Percentiles rank a stretch among this genome's conserved stretches.
Conservation (phyloP, 371 early-diverging fungal species). For the Circinella minor region DNA sequence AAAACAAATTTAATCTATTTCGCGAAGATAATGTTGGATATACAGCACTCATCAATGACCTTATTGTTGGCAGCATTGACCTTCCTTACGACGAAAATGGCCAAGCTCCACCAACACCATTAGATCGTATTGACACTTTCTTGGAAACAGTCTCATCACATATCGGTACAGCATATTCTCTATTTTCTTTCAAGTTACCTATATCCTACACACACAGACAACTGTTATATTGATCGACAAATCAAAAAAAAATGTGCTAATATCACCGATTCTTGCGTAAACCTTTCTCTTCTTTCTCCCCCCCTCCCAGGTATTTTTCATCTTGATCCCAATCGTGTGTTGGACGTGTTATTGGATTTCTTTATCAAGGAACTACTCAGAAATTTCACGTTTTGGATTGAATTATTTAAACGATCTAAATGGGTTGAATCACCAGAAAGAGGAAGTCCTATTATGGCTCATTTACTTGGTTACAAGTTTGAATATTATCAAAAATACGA, state of each 20-base stretch:
- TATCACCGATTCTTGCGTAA: too few relatives aligned
- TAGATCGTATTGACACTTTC: conserved; percentile 41
- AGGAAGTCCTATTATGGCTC: conserved; percentile 58
- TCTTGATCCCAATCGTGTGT: conserved; percentile 88
- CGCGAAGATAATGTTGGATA: conserved; percentile 92
- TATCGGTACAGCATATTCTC: conserved; percentile 42
- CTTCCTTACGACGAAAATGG: conserved; percentile 34
- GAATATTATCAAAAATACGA: conserved; percentile 59
- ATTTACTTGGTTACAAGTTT: conserved; percentile 90
- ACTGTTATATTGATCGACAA: too few relatives aligned
- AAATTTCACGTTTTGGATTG: conserved; percentile 81
- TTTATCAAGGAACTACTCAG: conserved; percentile 73
- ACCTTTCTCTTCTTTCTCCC: too few relatives aligned
- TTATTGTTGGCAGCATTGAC: conserved; percentile 50
- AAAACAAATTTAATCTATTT: conserved; percentile 88
- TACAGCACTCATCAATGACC: conserved; percentile 75
- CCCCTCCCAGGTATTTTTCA: conserved; percentile 69
- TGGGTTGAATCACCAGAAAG: conserved; percentile 59
- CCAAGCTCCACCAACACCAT: conserved; percentile 30
- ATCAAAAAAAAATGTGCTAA: too few relatives aligned
- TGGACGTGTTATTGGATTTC: conserved; percentile 85
- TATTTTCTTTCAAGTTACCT: background rate
- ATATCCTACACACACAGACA: too few relatives aligned
- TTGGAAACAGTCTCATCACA: conserved; percentile 53
- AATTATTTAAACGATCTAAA: conserved; percentile 70